These are phyloP conservation scores for Moesziomyces antarcticus DNA, from an alignment of 1,284 basidiomycete species.

Conservation along the genomic window DNA sequence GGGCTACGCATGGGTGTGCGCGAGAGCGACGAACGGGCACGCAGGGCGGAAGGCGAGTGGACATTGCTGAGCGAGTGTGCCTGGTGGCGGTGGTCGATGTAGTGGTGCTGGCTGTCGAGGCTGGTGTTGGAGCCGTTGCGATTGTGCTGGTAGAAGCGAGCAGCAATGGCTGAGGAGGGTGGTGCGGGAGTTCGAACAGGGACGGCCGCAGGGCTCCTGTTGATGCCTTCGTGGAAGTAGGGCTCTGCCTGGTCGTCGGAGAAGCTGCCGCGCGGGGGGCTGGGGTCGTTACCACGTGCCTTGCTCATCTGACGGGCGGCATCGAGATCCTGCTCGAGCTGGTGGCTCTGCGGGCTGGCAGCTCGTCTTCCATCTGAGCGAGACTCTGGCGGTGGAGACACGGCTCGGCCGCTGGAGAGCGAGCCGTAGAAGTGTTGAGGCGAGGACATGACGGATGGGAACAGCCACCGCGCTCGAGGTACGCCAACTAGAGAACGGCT, in stretches of 20 bases:
- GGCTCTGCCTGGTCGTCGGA: constrained; percentile 42
- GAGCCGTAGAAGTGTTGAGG: constrained; percentile 44
- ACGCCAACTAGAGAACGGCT: background rate
- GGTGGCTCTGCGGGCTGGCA: constrained; percentile 41
- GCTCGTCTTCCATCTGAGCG: constrained; percentile 17
- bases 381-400: constrained; percentile 23
- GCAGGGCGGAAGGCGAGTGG: constrained; percentile 52
- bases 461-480: background rate
- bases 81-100: constrained; percentile 67
- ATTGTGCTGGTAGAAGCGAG: constrained; percentile 63
- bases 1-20: constrained; percentile 43
- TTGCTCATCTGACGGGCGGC: constrained; percentile 65
- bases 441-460: constrained; percentile 32
- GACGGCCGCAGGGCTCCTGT: constrained; percentile 28
- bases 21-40: constrained; percentile 34
- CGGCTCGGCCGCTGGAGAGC: constrained; percentile 32
- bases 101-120: constrained; percentile 64
- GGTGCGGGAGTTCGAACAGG: constrained; percentile 30
- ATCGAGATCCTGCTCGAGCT: constrained; percentile 64
- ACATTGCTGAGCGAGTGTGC: constrained; percentile 59
- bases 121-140: constrained; percentile 61
- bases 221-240: constrained; percentile 42
- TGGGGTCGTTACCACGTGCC: constrained; percentile 46
- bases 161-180: constrained; percentile 34
- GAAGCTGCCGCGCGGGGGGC: constrained; percentile 35